These are phyloP conservation scores for Boletus rex-veris DNA, from an alignment of 768 basidiomycete genomes.

Conservation along the genomic window DNA sequence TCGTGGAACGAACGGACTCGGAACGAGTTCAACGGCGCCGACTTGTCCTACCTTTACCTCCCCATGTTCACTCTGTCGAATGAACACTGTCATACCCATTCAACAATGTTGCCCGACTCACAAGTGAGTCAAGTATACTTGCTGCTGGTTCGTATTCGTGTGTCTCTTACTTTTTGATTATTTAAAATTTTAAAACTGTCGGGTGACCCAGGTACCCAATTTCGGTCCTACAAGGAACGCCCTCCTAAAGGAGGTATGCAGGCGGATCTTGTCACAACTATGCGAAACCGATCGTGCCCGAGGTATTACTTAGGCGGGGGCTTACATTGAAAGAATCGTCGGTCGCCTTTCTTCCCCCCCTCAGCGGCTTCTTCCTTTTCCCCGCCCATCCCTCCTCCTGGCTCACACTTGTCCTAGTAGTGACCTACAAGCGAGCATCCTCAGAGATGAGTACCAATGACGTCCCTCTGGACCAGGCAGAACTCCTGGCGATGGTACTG, in stretches of 20 bases:
- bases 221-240: no score
- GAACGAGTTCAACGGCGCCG: no score
- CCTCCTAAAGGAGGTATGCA: neutral
- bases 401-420: neutral
- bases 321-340: neutral
- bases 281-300: neutral
- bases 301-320: neutral
- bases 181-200: neutral
- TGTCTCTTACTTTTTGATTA: neutral
- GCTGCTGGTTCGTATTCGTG: neutral
- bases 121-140: no score
- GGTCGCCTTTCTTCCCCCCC: neutral
- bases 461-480: conserved; percentile 20
- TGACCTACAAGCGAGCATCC: neutral
- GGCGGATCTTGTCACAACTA: neutral
- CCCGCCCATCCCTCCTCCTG: neutral
- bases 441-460: neutral
- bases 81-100: no score
- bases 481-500: conserved; percentile 16
- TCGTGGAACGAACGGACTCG: no score
- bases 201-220: no score
- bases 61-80: no score
- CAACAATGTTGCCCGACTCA: no score
- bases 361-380: no score
- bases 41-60: no score